These are phyloP conservation scores for Cystobasidium pallidum DNA, from an alignment of 1,284 basidiomycete genomes.

Conservation along the genomic window DNA sequence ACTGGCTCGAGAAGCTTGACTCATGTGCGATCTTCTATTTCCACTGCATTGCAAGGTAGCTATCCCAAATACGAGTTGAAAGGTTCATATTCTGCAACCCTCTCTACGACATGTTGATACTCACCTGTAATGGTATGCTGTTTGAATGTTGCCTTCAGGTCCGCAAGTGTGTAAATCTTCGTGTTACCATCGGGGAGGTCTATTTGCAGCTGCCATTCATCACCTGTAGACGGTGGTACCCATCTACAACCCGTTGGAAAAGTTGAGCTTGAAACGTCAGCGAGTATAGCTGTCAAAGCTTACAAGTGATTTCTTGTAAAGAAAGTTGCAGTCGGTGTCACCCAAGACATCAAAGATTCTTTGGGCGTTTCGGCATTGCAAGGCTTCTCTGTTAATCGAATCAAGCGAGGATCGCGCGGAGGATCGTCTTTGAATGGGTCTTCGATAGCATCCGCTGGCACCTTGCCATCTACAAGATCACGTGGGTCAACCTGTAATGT, in stretches of 20 bases:
- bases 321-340: constrained; percentile 36
- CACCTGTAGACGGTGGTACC: constrained; percentile 27
- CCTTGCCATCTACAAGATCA: constrained; percentile 41
- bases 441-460: constrained; percentile 41
- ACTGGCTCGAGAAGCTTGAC: constrained; percentile 33
- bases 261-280: not conserved
- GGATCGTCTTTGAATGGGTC: constrained; percentile 43
- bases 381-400: constrained; percentile 37
- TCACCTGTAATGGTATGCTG: constrained; percentile 40
- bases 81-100: too few relatives aligned
- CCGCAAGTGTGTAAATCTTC: constrained; percentile 29
- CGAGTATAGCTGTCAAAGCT: not conserved
- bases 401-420: constrained; percentile 35
- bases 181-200: constrained; percentile 38
- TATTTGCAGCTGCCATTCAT: constrained; percentile 37
- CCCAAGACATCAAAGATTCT: constrained; percentile 21
- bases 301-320: constrained; percentile 43
- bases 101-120: not conserved
- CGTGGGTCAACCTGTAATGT: constrained; percentile 30
- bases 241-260: constrained; percentile 6
- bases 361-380: constrained; percentile 42
- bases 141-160: constrained; percentile 33
- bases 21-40: constrained; percentile 42
- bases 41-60: constrained; percentile 41
- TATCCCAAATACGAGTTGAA: not conserved